Evolutionary conservation across 1,284 basidiomycete genomes (phyloP).

Genomic region (Schizophyllum amplum): DNA sequence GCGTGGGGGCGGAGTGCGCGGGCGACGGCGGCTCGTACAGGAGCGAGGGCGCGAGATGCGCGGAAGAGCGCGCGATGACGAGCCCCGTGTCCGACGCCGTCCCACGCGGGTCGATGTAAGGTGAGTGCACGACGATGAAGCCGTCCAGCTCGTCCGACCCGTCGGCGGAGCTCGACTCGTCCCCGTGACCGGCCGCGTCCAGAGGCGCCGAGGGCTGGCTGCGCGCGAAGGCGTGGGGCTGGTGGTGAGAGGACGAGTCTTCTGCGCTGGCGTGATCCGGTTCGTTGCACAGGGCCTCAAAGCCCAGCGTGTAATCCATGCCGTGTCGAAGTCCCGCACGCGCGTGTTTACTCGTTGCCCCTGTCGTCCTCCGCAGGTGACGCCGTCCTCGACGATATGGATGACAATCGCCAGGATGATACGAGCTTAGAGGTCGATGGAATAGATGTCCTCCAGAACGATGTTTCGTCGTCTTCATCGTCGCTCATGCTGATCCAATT

Average conservation of each 20-base stretch:
- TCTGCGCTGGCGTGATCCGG: neutral
- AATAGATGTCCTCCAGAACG: neutral
- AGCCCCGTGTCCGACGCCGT: neutral
- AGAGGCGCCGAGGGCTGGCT: neutral
- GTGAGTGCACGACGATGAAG: neutral
- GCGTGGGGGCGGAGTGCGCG: neutral
- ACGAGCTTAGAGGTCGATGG: neutral
- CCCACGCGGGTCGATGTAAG: neutral
- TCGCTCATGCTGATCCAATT: conserved; percentile 1
- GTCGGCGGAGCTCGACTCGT: neutral
- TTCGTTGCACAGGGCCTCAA: neutral
- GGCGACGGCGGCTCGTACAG: neutral
- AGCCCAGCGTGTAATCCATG: neutral
- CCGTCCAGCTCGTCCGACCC: neutral
- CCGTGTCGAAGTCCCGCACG: neutral
- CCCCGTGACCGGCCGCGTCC: too few species aligned
- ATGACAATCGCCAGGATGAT: neutral
- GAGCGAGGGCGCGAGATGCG: neutral
- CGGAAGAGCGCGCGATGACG: neutral
- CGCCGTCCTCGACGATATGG: neutral
- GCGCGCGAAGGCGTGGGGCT: neutral
- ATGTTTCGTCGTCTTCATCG: neutral
- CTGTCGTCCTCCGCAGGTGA: neutral
- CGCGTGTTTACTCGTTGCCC: neutral
- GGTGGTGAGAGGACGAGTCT: neutral